phyloP scores from a whole-genome alignment of 306 rosid species.

The Pterocarpus santalinus region DNA sequence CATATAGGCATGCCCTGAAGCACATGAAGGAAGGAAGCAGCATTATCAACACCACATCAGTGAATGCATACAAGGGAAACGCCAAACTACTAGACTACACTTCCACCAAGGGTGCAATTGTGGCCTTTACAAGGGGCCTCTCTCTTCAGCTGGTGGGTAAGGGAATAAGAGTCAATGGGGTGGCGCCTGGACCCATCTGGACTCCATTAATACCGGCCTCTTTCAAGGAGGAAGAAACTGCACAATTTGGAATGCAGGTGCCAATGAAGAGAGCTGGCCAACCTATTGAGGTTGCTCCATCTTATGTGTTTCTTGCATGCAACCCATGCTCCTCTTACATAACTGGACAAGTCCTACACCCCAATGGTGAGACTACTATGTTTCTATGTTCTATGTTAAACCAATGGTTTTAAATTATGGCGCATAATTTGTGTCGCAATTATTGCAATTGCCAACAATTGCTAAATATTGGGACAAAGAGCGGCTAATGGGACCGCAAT shows the following conservation, averaged over 20 bases:
- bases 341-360: constrained; percentile 87
- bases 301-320: constrained; percentile 78
- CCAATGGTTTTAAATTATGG: background rate
- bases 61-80: constrained; percentile 73
- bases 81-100: constrained; percentile 68
- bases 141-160: constrained; percentile 65
- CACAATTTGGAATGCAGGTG: constrained; percentile 60
- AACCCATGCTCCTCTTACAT: constrained; percentile 74
- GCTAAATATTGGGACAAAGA: too few relatives aligned
- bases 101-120: constrained; percentile 80
- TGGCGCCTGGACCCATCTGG: constrained; percentile 90
- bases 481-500: too few relatives aligned
- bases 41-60: constrained; percentile 81
- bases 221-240: constrained; percentile 58
- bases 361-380: constrained; percentile 60
- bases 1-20: constrained; percentile 76
- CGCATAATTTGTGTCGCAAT: too few relatives aligned
- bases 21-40: constrained; percentile 84
- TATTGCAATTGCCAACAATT: too few relatives aligned
- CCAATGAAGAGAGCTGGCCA: constrained; percentile 89
- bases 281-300: constrained; percentile 84
- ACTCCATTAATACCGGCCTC: constrained; percentile 79
- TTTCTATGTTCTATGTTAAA: background rate
- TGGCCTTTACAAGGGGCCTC: constrained; percentile 76
- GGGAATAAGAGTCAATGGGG: constrained; percentile 86